These are phyloP conservation scores for Acacia acuminata DNA, from an alignment of 306 rosid genomes.

Conservation along the genomic window DNA sequence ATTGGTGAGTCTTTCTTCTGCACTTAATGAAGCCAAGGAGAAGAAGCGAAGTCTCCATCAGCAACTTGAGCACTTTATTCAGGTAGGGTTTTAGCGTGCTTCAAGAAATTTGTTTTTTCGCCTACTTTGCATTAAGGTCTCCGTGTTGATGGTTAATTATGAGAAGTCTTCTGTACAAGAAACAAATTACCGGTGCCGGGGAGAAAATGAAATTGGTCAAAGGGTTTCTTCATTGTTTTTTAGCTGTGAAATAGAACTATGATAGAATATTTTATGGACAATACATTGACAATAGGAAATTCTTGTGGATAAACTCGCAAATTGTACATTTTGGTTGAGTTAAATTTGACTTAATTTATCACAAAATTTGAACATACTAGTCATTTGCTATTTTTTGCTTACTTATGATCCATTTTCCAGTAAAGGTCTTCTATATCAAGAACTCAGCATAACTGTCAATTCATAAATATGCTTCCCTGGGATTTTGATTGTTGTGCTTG, in stretches of 20 bases:
- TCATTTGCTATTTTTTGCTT: slow-evolving; percentile 1
- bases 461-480: background rate
- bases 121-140: background rate
- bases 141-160: background rate
- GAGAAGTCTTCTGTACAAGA: background rate
- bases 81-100: slow-evolving; percentile 61
- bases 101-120: background rate
- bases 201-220: slow-evolving; percentile 1
- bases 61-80: slow-evolving; percentile 60
- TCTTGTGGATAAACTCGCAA: background rate
- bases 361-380: background rate
- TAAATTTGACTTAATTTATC: slow-evolving; percentile 2
- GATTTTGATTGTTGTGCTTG: slow-evolving; percentile 3
- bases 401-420: background rate
- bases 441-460: background rate
- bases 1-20: slow-evolving; percentile 82
- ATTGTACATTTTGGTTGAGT: background rate
- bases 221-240: background rate
- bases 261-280: background rate
- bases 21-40: slow-evolving; percentile 59
- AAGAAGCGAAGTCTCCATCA: slow-evolving; percentile 60
- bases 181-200: background rate
- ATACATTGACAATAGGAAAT: background rate
- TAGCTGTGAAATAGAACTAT: slow-evolving; percentile 11
- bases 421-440: background rate